Conservation (phyloP, 129 eudicot genomes). For the Flaveria sonorensis region DNA sequence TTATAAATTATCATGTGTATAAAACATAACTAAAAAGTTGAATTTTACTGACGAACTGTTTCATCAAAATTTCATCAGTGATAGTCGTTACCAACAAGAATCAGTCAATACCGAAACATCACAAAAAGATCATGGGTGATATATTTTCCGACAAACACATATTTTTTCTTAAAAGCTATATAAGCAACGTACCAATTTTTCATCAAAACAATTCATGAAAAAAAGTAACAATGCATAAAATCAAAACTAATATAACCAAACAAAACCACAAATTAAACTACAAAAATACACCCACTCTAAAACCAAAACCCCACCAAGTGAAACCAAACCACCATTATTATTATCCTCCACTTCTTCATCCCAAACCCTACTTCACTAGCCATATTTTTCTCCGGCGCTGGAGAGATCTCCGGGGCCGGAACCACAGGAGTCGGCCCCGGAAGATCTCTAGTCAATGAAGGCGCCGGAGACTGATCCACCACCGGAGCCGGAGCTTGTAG, state of each 20-base stretch:
- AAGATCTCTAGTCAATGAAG: background rate
- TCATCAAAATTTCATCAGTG: too few relatives aligned
- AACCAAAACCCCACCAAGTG: constrained; percentile 8
- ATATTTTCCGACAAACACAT: too few relatives aligned
- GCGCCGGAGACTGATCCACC: background rate
- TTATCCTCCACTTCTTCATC: background rate
- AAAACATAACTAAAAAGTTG: too few relatives aligned
- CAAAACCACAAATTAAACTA: background rate
- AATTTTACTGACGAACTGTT: too few relatives aligned
- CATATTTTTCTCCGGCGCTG: background rate
- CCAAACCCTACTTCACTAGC: constrained; percentile 11
- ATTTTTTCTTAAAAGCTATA: too few relatives aligned
- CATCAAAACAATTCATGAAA: background rate
- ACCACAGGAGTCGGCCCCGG: background rate
- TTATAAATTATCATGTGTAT: too few relatives aligned
- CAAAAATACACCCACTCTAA: background rate
- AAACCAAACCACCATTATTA: background rate
- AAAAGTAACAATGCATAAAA: background rate
- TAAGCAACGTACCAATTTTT: background rate
- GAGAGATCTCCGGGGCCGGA: constrained; percentile 4
- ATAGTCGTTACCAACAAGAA: too few relatives aligned
- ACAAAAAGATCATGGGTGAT: too few relatives aligned
- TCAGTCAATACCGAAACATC: too few relatives aligned
- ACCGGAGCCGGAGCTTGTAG: background rate
- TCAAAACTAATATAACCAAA: background rate